phyloP scores from a whole-genome alignment of 192 early-diverging fungal genomes.

The Coemansia aciculifera region DNA sequence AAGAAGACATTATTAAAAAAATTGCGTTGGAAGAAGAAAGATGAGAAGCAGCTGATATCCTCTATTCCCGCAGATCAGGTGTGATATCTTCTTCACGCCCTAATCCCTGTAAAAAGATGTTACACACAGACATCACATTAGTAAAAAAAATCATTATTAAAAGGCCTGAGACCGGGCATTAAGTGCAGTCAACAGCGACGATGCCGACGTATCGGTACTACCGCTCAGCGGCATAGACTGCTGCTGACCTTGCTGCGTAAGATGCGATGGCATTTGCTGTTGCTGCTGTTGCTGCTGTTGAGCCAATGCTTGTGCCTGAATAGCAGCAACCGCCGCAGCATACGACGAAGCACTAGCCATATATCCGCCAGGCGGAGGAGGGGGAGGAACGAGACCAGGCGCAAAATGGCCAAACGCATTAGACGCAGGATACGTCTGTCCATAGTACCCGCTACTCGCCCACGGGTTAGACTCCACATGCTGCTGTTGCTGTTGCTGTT shows the following conservation, averaged over 20 bases:
- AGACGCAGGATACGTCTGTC: neutral
- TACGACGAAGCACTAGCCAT: neutral
- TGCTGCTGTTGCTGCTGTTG: slow-evolving; percentile 10
- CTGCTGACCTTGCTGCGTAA: neutral
- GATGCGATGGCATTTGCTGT: neutral
- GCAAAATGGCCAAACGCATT: neutral
- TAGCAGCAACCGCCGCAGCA: neutral
- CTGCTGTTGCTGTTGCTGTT: neutral
- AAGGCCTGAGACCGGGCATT: slow-evolving; percentile 40
- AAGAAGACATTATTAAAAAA: slow-evolving; percentile 14
- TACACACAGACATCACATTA: neutral
- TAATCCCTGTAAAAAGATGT: neutral
- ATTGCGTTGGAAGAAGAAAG: no score
- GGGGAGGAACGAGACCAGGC: neutral
- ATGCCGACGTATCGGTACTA: slow-evolving; percentile 5
- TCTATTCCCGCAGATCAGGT: neutral
- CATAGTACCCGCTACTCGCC: neutral
- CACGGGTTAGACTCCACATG: neutral
- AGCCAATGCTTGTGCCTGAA: neutral
- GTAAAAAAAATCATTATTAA: slow-evolving; percentile 2
- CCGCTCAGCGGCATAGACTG: slow-evolving; percentile 7
- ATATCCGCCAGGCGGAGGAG: neutral
- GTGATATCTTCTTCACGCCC: neutral
- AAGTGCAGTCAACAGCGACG: slow-evolving; percentile 23
- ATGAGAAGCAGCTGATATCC: neutral